Evolutionary conservation across 352 stramenopile species (phyloP).

Genomic region (Pythium sukuiense): DNA sequence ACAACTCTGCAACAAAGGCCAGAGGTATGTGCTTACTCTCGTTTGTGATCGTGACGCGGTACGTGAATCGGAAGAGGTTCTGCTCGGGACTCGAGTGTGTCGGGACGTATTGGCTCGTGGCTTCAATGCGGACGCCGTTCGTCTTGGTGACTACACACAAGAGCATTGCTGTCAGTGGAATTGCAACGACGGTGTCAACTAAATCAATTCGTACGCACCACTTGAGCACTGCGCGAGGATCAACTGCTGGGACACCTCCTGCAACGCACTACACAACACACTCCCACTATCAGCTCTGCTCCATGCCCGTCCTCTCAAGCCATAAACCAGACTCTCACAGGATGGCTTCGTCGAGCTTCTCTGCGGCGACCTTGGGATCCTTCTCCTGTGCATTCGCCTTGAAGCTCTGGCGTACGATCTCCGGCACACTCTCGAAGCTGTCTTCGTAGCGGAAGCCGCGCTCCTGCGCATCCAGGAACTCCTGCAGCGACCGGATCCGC

Average conservation of each 20-base stretch:
- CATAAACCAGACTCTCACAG: conserved; percentile 28
- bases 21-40: conserved; percentile 38
- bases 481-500: conserved; percentile 42
- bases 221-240: conserved; percentile 72
- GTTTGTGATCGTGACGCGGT: conserved; percentile 79
- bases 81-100: conserved; percentile 49
- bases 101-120: conserved; percentile 69
- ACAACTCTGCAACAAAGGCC: neutral
- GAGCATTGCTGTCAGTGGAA: neutral
- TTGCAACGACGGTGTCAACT: neutral
- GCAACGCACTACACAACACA: conserved; percentile 41
- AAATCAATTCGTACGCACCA: conserved; percentile 31
- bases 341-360: conserved; percentile 72
- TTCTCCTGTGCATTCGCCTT: conserved; percentile 37
- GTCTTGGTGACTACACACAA: conserved; percentile 56
- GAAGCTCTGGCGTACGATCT: conserved; percentile 49
- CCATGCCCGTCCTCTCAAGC: too few relatives aligned
- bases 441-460: conserved; percentile 37
- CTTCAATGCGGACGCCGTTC: conserved; percentile 66
- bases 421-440: conserved; percentile 32
- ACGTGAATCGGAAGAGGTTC: conserved; percentile 71
- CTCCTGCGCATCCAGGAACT: conserved; percentile 45
- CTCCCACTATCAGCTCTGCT: neutral
- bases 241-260: conserved; percentile 65
- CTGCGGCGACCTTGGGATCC: conserved; percentile 43